Conservation (phyloP, 805 yeast species). For the Candida dajiaensis region DNA sequence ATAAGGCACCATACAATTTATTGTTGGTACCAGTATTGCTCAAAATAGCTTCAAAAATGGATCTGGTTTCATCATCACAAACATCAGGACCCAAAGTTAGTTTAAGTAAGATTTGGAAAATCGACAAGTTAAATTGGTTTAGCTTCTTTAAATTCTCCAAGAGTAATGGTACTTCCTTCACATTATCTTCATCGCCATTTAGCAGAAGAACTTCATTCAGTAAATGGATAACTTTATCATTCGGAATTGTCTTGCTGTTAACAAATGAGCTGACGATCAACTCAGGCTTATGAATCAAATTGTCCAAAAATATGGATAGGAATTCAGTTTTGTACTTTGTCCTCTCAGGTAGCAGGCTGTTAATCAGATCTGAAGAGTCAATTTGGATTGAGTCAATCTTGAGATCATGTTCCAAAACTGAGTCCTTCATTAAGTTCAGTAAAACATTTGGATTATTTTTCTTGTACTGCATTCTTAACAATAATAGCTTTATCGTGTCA, state of each 20-base stretch:
- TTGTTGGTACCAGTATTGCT: constrained; percentile 3
- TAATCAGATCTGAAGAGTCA: constrained; percentile 22
- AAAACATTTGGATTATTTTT: constrained; percentile 11
- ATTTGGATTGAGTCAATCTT: constrained; percentile 16
- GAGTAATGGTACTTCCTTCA: constrained; percentile 5
- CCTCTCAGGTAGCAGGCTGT: constrained; percentile 16
- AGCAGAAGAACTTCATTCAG: constrained; percentile 8
- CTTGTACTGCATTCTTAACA: constrained; percentile 20
- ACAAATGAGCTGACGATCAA: constrained; percentile 5
- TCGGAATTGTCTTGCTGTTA: not conserved
- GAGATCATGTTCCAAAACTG: constrained; percentile 10
- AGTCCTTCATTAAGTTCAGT: constrained; percentile 13
- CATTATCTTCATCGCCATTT: not conserved
- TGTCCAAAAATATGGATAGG: constrained; percentile 11
- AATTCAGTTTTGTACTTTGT: constrained; percentile 14
- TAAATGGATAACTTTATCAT: constrained; percentile 1
- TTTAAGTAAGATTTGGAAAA: constrained; percentile 35
- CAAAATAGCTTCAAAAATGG: constrained; percentile 9
- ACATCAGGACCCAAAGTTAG: constrained; percentile 17
- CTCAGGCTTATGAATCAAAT: constrained; percentile 14
- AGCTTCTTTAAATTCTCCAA: constrained; percentile 21
- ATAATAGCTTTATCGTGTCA: constrained; percentile 17
- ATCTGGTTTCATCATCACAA: constrained; percentile 6
- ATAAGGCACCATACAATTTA: constrained; percentile 31
- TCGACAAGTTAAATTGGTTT: constrained; percentile 36